phyloP scores from a whole-genome alignment of 495 filamentous ascomycete genomes.

The Oidiodendron maius region DNA sequence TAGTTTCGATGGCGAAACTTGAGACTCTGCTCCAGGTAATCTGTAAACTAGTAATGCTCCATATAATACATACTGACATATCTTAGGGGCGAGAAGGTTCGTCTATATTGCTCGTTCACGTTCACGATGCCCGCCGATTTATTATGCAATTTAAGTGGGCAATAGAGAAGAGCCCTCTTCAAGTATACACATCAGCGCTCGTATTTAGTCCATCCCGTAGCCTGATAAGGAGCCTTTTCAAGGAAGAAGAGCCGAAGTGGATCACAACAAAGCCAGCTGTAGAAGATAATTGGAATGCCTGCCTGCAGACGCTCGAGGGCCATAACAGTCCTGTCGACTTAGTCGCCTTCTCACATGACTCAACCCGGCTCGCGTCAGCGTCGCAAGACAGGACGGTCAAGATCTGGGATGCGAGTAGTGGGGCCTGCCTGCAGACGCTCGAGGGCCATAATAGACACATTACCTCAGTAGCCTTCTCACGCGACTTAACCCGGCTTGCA shows the following conservation, averaged over 20 bases:
- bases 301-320: conserved; percentile 19
- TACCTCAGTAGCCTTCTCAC: no score
- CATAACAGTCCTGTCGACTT: conserved; percentile 33
- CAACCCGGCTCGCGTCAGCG: no score
- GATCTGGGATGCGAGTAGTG: no score
- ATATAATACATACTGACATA: no score
- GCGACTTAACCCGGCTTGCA: conserved; percentile 21
- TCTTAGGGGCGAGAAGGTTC: no score
- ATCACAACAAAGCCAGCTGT: conserved; percentile 2
- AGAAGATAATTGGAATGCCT: conserved; percentile 4
- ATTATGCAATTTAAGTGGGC: no score
- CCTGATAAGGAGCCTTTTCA: background rate
- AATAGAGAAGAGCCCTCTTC: background rate
- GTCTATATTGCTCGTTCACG: no score
- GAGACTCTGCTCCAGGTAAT: conserved; percentile 11
- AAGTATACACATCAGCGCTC: background rate
- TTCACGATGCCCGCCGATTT: no score
- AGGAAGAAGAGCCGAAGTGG: background rate
- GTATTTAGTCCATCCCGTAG: background rate
- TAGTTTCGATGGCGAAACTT: conserved; percentile 11
- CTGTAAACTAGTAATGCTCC: background rate
- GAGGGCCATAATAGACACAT: conserved; percentile 22
- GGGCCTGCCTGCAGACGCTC: conserved; percentile 18
- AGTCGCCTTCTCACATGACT: no score
- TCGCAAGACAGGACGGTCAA: no score